Base-by-base conservation (phyloP, 345 rosid genomes). In the Aurinia saxatilis region DNA sequence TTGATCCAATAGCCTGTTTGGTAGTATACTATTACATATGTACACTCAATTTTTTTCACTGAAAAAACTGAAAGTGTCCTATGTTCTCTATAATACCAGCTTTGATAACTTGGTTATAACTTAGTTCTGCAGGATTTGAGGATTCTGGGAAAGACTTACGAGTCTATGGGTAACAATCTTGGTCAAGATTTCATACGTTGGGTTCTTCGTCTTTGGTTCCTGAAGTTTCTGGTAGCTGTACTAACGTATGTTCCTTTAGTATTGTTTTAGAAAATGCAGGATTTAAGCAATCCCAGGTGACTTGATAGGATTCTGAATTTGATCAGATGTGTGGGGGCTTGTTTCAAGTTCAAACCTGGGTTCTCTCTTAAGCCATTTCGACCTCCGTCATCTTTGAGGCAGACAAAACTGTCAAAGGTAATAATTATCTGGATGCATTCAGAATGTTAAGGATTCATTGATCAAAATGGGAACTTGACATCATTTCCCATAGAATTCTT, bases 1-100 rank as follows among this genome's bases (percentile, higher is more conserved):
- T 58, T 36, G 49, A 42, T 65, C 21, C 61, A 42, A 27, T 50
- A 71, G 66, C 49, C 27, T 64, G 65, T 57, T 38, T 1, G 57
- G 50, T 53, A 70, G 50, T 30, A 47, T 60, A 69, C 44, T 35
- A 38, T 41, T 33, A 18, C 5, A 63, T 57, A 12, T 71, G 60
- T 50, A 10, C 49, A 71, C 70, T 41, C 29, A 16, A 18, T 15
- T 8, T n/a, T 30, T 35, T 37, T 3, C 25, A 7, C 23, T 12
- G 34, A 5, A 44, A n/a, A 50, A 16, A 11, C 45, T 16, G 19
- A 4, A 25, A 60, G 36, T 10, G 33, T 67, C 59, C 33, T 38
- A 7, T 34, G 6, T 35, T 14, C 12, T 60, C 23, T 16, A 31
- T n/a, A n/a, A n/a, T 35, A 6, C n/a, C 17, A 2, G 17, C 36